These are phyloP conservation scores for Fomitopsis serialis DNA, from an alignment of 768 basidiomycete genomes.

Conservation along the genomic window DNA sequence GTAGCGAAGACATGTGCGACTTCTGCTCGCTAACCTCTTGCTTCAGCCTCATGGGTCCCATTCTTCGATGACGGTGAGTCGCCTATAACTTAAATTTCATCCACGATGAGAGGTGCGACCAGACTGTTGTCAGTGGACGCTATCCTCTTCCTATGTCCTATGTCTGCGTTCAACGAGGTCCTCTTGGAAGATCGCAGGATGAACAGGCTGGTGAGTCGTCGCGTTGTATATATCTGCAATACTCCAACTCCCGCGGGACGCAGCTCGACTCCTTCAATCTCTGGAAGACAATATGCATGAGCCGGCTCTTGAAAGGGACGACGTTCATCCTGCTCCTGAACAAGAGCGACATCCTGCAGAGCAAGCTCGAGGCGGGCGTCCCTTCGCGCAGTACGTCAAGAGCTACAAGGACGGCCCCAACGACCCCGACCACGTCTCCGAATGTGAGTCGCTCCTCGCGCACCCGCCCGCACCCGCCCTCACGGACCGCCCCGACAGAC, in stretches of 20 bases:
- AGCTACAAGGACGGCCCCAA: slow-evolving; percentile 50
- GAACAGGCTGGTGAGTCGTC: slow-evolving; percentile 50
- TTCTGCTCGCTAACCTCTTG: background rate
- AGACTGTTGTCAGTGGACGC: slow-evolving; percentile 39
- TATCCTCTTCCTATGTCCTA: slow-evolving; percentile 62
- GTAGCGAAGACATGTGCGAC: slow-evolving; percentile 8
- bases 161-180: slow-evolving; percentile 61
- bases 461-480: background rate
- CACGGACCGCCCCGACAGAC: slow-evolving; percentile 30
- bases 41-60: slow-evolving; percentile 57
- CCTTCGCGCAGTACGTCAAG: slow-evolving; percentile 50
- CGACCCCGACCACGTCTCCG: slow-evolving; percentile 43
- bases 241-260: background rate
- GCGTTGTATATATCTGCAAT: slow-evolving; percentile 1
- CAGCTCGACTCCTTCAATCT: slow-evolving; percentile 53
- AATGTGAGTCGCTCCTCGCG: slow-evolving; percentile 36
- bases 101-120: slow-evolving; percentile 2
- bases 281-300: slow-evolving; percentile 57
- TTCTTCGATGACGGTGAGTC: slow-evolving; percentile 61
- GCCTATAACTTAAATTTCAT: background rate
- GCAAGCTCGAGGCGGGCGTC: slow-evolving; percentile 46
- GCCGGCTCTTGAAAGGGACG: slow-evolving; percentile 46
- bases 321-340: slow-evolving; percentile 59
- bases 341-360: slow-evolving; percentile 55
- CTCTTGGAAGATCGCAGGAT: slow-evolving; percentile 51